Evolutionary conservation across 78 protist species (phyloP).

Genomic region (Planoprotostelium fungivorum): DNA sequence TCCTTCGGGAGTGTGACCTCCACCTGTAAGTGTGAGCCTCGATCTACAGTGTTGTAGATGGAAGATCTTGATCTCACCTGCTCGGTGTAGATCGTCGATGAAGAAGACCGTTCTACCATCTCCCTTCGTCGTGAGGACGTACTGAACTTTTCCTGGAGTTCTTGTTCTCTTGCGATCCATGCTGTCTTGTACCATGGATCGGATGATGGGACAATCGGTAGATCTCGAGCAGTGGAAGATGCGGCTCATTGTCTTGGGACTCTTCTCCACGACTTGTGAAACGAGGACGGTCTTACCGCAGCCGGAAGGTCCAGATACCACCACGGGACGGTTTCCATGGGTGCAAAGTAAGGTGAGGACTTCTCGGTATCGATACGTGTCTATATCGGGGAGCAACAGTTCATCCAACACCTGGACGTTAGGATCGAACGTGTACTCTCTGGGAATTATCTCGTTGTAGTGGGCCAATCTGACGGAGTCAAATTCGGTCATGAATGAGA

Average conservation of each 20-base stretch:
- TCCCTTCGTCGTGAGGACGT: not conserved
- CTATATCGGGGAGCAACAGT: not conserved
- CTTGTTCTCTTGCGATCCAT: not conserved
- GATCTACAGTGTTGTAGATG: no score
- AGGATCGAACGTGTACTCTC: not conserved
- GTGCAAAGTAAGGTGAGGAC: not conserved
- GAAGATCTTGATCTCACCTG: not conserved
- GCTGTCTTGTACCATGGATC: not conserved
- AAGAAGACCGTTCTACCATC: not conserved
- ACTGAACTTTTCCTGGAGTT: not conserved
- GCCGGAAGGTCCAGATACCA: not conserved
- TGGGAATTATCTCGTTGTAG: not conserved
- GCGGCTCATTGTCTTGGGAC: not conserved
- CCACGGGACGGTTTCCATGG: not conserved
- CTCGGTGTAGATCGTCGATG: not conserved
- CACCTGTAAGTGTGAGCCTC: not conserved
- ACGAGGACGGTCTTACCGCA: not conserved
- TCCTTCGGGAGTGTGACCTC: not conserved
- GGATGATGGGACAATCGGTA: not conserved
- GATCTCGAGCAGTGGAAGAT: not conserved
- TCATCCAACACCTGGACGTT: not conserved
- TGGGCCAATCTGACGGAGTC: not conserved
- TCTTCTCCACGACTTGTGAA: not conserved
- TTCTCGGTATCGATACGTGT: not conserved
- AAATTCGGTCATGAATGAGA: not conserved